These are phyloP conservation scores for Ceratocystis harringtonii DNA, from an alignment of 2,329 filamentous ascomycete genomes.

Conservation along the genomic window DNA sequence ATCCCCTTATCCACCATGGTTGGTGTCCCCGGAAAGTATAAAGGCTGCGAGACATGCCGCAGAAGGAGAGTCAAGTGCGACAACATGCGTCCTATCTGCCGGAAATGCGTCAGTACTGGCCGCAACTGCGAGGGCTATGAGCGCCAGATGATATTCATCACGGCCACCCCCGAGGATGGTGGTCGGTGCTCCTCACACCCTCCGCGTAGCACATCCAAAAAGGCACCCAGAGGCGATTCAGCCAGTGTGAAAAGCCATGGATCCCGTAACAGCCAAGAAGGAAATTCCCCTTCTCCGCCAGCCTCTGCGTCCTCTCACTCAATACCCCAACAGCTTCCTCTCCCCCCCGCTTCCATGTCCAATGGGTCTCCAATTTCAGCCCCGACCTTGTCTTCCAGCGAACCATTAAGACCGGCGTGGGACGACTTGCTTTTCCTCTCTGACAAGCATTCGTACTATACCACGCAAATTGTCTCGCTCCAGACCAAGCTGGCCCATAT, in stretches of 20 bases:
- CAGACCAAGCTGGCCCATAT: slow-evolving; percentile 27
- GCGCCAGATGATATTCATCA: slow-evolving; percentile 47
- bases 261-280: slow-evolving; percentile 21
- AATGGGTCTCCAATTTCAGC: background rate
- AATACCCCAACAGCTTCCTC: slow-evolving; percentile 9
- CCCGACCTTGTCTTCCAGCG: slow-evolving; percentile 17
- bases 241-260: slow-evolving; percentile 21
- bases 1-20: slow-evolving; percentile 32
- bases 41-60: slow-evolving; percentile 48
- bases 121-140: slow-evolving; percentile 48
- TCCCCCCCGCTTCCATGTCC: slow-evolving; percentile 9
- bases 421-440: slow-evolving; percentile 32
- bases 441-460: slow-evolving; percentile 25
- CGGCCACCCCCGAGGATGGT: slow-evolving; percentile 39
- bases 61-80: slow-evolving; percentile 48
- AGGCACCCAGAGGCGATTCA: slow-evolving; percentile 20
- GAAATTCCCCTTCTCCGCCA: slow-evolving; percentile 9
- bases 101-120: slow-evolving; percentile 43
- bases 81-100: slow-evolving; percentile 44
- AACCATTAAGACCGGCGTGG: slow-evolving; percentile 37
- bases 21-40: slow-evolving; percentile 48
- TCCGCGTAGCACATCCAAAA: slow-evolving; percentile 26
- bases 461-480: slow-evolving; percentile 31
- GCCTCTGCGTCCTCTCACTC: background rate
- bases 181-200: slow-evolving; percentile 44